These are phyloP conservation scores for cucumber (Cucumis sativus) DNA, from an alignment of 306 rosid genomes.

Conservation along the genomic window Cucumber_9930_V3 NC_026655.2:1068501-1069000, in stretches of 20 bases:
- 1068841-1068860: conserved; percentile 66
- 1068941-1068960: conserved; percentile 43
- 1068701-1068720: conserved; percentile 77
- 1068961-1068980: conserved; percentile 51
- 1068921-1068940: conserved; percentile 57
- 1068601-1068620: conserved; percentile 72
- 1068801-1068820: conserved; percentile 60
- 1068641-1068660: conserved; percentile 45
- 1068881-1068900: conserved; percentile 50
- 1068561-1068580: conserved; percentile 83
- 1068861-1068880: conserved; percentile 49
- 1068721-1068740: conserved; percentile 70
- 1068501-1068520: conserved; percentile 30
- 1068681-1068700: conserved; percentile 69
- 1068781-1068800: conserved; percentile 75
- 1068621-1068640: conserved; percentile 68
- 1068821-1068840: conserved; percentile 72
- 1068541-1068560: conserved; percentile 78
- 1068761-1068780: conserved; percentile 58
- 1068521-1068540: conserved; percentile 25
- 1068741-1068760: conserved; percentile 47
- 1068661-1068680: conserved; percentile 46
- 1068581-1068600: conserved; percentile 88
- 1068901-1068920: conserved; percentile 92
- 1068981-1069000: conserved; percentile 53